Evolutionary conservation across 257 asterid species (phyloP), one percentile per base, ranked within the genome.

Genomic region (Capsicum chinense): DNA sequence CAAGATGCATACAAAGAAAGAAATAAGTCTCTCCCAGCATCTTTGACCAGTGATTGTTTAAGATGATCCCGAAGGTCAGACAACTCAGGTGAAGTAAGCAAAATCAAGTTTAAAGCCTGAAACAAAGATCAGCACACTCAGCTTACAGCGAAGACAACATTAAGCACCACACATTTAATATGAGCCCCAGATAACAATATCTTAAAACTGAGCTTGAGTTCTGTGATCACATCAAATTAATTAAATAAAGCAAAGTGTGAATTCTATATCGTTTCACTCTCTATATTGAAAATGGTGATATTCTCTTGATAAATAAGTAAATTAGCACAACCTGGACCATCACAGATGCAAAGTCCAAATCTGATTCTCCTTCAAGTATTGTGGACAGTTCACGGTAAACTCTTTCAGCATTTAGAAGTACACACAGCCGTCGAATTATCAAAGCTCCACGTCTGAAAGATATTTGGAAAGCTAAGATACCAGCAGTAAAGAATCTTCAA

Each of bases 311-410:
- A 76, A 76, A 54, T 76, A 33, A 56, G 64, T 19, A 52, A 3
- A 66, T 39, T 39, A 68, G 85, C 54, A 83, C 33, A 59, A 97
- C 99, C 98, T 97, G 98, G 86, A 97, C 98, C 99, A 97, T 91
- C 85, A 88, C 84, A 83, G 98, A 94, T 6, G 97, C 97, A 89
- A 95, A 97, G 83, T 93, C 98, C 93, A 97, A 89, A 87, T 95
- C 99, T 71, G 98, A 84, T 88, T 97, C 99, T 84, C 87, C 95
- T 90, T 92, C 92, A 78, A 97, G 99, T 89, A 93, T 97, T 66
- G 89, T 84, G 63, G 99, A 95, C 84, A 95, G 92, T 91, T 97
- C 94, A 87, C 99, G 92, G 81, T 97, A 97, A 83, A 97, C 97
- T 74, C 94, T 89, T 88, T 97, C 99, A 83, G 97, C 96, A 56